These are phyloP conservation scores for Marasmius oreades DNA, from an alignment of 1,284 basidiomycete genomes.

Conservation along the genomic window DNA sequence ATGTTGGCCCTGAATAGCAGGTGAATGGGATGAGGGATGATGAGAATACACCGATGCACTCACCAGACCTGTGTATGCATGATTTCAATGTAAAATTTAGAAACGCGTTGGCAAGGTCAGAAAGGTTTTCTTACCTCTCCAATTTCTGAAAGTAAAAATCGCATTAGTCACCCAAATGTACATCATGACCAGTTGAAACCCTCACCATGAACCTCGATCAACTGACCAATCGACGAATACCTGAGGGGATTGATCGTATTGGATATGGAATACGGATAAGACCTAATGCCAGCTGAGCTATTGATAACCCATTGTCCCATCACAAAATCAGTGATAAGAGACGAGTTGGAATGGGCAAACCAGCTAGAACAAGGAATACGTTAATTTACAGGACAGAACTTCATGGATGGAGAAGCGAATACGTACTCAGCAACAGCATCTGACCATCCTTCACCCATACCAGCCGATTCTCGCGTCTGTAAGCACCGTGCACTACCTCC, in stretches of 20 bases:
- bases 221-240: conserved; percentile 33
- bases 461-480: conserved; percentile 45
- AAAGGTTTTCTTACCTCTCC: background rate
- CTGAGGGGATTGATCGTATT: conserved; percentile 33
- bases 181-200: too few species aligned
- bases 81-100: background rate
- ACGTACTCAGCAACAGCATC: conserved; percentile 49
- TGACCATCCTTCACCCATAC: conserved; percentile 54
- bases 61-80: background rate
- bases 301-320: conserved; percentile 35
- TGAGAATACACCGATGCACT: background rate
- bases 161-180: too few species aligned
- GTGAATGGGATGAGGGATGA: conserved; percentile 36
- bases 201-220: conserved; percentile 36
- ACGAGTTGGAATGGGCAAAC: conserved; percentile 30
- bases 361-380: conserved; percentile 23
- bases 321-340: conserved; percentile 34
- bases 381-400: background rate
- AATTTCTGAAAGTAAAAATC: conserved; percentile 15
- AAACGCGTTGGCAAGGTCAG: background rate
- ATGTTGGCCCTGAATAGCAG: conserved; percentile 41
- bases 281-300: conserved; percentile 30
- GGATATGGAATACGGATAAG: conserved; percentile 38
- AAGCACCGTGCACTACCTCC: conserved; percentile 48
- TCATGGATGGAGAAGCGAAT: background rate